phyloP scores from a whole-genome alignment of 495 filamentous ascomycete genomes.

The Chaetomium cochliodes region DNA sequence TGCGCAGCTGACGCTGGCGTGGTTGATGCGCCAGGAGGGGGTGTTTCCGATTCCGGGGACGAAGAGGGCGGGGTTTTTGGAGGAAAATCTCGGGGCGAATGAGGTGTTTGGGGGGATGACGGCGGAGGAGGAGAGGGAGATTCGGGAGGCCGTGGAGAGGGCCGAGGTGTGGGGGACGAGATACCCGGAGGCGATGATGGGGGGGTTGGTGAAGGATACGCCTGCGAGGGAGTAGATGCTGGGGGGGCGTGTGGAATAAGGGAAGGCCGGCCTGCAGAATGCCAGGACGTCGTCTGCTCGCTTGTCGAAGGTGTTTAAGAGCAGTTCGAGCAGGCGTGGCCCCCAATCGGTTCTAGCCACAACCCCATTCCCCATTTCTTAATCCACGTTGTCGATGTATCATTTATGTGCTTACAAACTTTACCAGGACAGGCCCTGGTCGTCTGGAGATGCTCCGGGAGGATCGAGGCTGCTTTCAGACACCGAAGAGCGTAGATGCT shows the following conservation, averaged over 20 bases:
- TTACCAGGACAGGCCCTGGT: no score
- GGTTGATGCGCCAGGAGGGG: slow-evolving; percentile 61
- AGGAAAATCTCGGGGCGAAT: slow-evolving; percentile 22
- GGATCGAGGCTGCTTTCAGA: no score
- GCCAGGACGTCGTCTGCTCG: not conserved
- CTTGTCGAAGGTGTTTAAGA: no score
- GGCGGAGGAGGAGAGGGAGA: slow-evolving; percentile 15
- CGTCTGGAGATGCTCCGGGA: no score
- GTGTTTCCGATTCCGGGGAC: slow-evolving; percentile 34
- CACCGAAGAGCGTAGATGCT: no score
- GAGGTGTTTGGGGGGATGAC: slow-evolving; percentile 9
- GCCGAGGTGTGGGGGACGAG: slow-evolving; percentile 20
- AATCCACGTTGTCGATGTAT: no score
- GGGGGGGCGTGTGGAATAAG: not conserved
- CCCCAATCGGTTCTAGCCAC: no score
- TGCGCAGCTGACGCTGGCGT: slow-evolving; percentile 73
- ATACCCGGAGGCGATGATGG: slow-evolving; percentile 19
- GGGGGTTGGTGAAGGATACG: slow-evolving; percentile 21
- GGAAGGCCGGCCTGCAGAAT: not conserved
- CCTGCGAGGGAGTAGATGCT: slow-evolving; percentile 9
- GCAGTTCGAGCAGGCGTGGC: no score
- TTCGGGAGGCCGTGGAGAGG: slow-evolving; percentile 14
- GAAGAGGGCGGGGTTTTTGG: slow-evolving; percentile 15
- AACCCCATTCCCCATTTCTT: no score
- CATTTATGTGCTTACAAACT: no score